Base-by-base conservation (phyloP, 768 basidiomycete species). In the Nidularia pulvinata region DNA sequence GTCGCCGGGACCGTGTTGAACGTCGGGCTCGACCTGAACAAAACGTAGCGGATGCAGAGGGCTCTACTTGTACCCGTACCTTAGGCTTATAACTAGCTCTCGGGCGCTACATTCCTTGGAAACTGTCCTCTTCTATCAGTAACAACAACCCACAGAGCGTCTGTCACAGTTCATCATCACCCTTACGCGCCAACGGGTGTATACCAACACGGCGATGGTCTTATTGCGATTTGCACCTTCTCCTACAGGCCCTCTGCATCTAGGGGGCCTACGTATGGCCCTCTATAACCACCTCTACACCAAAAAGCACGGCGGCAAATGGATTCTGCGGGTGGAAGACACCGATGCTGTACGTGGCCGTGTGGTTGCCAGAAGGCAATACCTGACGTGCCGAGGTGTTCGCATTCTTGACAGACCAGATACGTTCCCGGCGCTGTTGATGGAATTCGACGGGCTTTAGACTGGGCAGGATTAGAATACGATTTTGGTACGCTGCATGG, bases 161-260 rank as follows among this genome's bases (percentile, higher is more conserved):
- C 25, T 30, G 25, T 30, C 25, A 30, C 25, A 30, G 25, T 30
- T 4, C 25, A 30, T 30, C 25, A 30, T 30, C 25, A 4, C 4
- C 25, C 4, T 30, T 2, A 30, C 25, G 46, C 46, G 11, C 13
- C 46, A 32, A 25, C 13, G 46, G 13, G 6, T 11, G 4, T 6
- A 47, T 4, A 14, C 46, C 4, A 47, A 14, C 11, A 47, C 3
- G 33, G 11, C 22, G 35, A 85, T 86, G 77, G 80, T 78, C 9
- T 75, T 94, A 14, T 69, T 98, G 13, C 87, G 97, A 13, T 98
- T 99, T 68, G 97, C 96, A 2, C 97, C 97, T 1, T 98, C 97
- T 1, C 97, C 97, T 1, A 99, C 97, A 0, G 97, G 97, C 1
- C 81, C 88, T 33, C 75, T 98, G 4, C 97, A 99, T 68, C 84